Conservation (phyloP, 257 asterid genomes). For the Fraxinus pennsylvanica region DNA sequence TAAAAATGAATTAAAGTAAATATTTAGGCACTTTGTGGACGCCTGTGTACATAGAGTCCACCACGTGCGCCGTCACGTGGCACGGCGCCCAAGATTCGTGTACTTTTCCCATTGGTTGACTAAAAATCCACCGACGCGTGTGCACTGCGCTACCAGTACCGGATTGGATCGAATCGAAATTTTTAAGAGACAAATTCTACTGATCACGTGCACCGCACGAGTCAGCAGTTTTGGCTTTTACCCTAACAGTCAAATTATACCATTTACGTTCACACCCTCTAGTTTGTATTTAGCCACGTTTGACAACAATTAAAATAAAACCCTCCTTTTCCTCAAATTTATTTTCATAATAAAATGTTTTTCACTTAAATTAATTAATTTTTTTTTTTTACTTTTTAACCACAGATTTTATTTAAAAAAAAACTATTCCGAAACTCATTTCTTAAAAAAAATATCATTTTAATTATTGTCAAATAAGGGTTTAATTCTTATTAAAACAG, state of each 20-base stretch:
- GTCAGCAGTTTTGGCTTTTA: conserved; percentile 31
- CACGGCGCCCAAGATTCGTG: conserved; percentile 30
- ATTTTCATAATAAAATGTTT: too few relatives aligned
- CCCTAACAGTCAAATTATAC: conserved; percentile 33
- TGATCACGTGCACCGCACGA: conserved; percentile 38
- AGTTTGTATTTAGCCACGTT: too few relatives aligned
- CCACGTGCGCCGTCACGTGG: conserved; percentile 44
- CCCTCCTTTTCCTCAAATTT: too few relatives aligned
- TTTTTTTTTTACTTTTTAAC: too few relatives aligned
- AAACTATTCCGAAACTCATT: too few relatives aligned
- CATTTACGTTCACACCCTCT: too few relatives aligned
- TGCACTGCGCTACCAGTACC: not conserved
- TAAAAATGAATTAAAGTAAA: conserved; percentile 1
- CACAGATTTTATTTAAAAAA: too few relatives aligned
- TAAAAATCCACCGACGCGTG: not conserved
- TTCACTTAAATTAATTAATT: too few relatives aligned
- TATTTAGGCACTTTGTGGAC: conserved; percentile 19
- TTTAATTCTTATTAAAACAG: too few relatives aligned
- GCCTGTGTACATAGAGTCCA: conserved; percentile 18
- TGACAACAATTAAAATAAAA: too few relatives aligned
- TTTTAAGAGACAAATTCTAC: conserved; percentile 18
- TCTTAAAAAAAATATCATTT: too few relatives aligned
- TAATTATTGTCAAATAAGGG: too few relatives aligned
- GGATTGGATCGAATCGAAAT: conserved; percentile 25
- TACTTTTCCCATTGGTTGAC: not conserved